Conservation (phyloP, 768 basidiomycete genomes). For the Leccinum truebloodii region DNA sequence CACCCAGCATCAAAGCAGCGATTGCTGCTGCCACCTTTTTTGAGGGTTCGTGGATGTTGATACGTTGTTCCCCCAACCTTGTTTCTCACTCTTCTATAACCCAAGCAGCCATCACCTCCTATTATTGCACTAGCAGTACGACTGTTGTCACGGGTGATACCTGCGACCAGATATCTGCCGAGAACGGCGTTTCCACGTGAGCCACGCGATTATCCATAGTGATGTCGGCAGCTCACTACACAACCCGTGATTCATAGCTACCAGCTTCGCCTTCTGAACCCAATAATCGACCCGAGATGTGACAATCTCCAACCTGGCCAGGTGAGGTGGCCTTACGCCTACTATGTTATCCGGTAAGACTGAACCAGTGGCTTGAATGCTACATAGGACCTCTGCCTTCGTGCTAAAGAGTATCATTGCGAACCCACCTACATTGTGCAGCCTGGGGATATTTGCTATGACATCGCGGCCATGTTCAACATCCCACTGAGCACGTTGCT, state of each 20-base stretch:
- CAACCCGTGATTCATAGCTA: constrained; percentile 36
- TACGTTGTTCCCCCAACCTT: not conserved
- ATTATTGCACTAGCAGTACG: constrained; percentile 59
- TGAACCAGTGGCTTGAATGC: too few relatives aligned
- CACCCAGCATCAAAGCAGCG: constrained; percentile 7
- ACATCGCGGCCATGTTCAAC: too few relatives aligned
- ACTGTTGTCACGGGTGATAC: constrained; percentile 58
- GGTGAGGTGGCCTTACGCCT: constrained; percentile 30
- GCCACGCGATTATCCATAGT: too few relatives aligned
- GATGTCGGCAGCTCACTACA: too few relatives aligned
- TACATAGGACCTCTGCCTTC: too few relatives aligned
- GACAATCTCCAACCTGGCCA: constrained; percentile 53
- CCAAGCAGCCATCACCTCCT: constrained; percentile 16
- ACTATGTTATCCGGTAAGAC: too few relatives aligned
- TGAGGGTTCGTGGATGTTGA: constrained; percentile 18
- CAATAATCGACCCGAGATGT: constrained; percentile 50
- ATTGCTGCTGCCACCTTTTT: constrained; percentile 12
- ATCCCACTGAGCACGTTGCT: too few relatives aligned
- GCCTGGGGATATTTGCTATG: too few relatives aligned
- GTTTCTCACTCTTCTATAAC: constrained; percentile 39
- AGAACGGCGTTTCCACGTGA: constrained; percentile 31
- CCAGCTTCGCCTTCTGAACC: constrained; percentile 60
- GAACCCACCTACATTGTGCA: not conserved
- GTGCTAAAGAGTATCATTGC: constrained; percentile 48
- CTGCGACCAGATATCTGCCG: constrained; percentile 64